Evolutionary conservation across 2,329 filamentous ascomycete genomes (phyloP).

Genomic region (Aureobasidium sp.): DNA sequence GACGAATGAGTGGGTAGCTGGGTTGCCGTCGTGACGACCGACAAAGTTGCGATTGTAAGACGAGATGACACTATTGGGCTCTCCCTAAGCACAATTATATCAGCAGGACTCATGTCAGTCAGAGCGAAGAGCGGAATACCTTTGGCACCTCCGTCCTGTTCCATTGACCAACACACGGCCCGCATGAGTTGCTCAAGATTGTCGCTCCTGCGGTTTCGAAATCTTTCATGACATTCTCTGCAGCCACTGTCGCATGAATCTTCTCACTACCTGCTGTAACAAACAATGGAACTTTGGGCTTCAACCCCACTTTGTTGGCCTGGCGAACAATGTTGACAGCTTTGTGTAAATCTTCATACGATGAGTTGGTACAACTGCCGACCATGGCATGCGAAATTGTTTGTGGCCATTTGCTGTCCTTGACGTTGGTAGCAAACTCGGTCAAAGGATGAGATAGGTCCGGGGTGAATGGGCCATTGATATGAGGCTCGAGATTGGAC

Average conservation of each 20-base stretch:
- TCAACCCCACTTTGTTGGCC: constrained; percentile 78
- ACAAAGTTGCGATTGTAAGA: constrained; percentile 99
- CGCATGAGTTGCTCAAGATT: constrained; percentile 90
- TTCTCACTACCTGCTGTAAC: constrained; percentile 95
- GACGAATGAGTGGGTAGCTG: constrained; percentile 96
- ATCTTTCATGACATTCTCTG: constrained; percentile 77
- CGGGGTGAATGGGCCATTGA: constrained; percentile 95
- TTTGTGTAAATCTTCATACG: constrained; percentile 96
- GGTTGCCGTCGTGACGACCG: constrained; percentile 93
- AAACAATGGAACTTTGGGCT: constrained; percentile 86
- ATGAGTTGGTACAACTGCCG: constrained; percentile 97
- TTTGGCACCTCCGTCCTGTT: too few relatives aligned
- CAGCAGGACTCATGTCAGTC: too few relatives aligned
- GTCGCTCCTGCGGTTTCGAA: constrained; percentile 82
- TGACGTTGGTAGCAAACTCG: constrained; percentile 76
- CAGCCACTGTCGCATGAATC: constrained; percentile 86
- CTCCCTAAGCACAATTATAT: too few relatives aligned
- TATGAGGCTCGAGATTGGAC: constrained; percentile 85
- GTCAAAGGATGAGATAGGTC: constrained; percentile 91
- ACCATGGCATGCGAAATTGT: constrained; percentile 90
- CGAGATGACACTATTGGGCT: constrained; percentile 87
- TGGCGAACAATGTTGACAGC: constrained; percentile 90
- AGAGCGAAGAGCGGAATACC: too few relatives aligned
- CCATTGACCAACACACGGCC: constrained; percentile 87
- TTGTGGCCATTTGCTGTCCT: constrained; percentile 81